A percentile compares a stretch with the other conserved stretches of the same genome.
Evolutionary conservation across 2,329 filamentous ascomycete species (phyloP).

Genomic region (Pseudogymnoascus sp.): DNA sequence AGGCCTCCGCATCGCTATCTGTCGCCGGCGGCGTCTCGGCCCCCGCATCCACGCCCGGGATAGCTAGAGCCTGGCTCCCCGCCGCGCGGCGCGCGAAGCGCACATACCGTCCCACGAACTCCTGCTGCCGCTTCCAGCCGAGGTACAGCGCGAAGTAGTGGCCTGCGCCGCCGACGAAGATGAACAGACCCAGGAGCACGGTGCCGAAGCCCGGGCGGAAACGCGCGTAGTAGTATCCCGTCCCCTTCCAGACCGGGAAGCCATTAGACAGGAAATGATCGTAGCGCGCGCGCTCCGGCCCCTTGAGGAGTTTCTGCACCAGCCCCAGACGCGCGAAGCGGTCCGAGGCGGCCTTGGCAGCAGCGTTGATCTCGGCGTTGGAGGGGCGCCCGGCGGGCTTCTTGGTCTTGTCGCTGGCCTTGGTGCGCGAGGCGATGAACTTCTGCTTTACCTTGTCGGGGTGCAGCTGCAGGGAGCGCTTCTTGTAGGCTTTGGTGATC

Average conservation of each 20-base stretch:
- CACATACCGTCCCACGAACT: slow-evolving; percentile 89
- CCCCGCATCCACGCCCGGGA: slow-evolving; percentile 56
- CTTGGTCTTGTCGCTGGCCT: slow-evolving; percentile 42
- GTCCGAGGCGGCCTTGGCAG: slow-evolving; percentile 72
- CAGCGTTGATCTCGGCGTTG: slow-evolving; percentile 65
- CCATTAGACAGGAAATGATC: slow-evolving; percentile 90
- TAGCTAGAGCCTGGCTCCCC: slow-evolving; percentile 69
- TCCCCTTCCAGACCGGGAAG: slow-evolving; percentile 94
- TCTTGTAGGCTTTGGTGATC: slow-evolving; percentile 89
- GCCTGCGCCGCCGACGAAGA: slow-evolving; percentile 72
- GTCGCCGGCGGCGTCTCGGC: slow-evolving; percentile 36
- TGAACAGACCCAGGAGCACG: slow-evolving; percentile 71
- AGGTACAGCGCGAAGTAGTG: slow-evolving; percentile 84
- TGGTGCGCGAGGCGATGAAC: slow-evolving; percentile 59
- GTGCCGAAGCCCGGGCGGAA: slow-evolving; percentile 86
- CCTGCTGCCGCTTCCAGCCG: slow-evolving; percentile 79
- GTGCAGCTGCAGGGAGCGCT: slow-evolving; percentile 73
- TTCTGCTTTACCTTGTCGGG: slow-evolving; percentile 91
- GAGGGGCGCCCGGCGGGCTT: slow-evolving; percentile 45
- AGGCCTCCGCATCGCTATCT: slow-evolving; percentile 39
- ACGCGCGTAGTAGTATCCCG: slow-evolving; percentile 94
- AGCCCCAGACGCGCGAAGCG: slow-evolving; percentile 77
- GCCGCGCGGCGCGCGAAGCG: slow-evolving; percentile 78
- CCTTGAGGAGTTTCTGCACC: slow-evolving; percentile 77
- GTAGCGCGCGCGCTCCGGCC: slow-evolving; percentile 74